Evolutionary conservation across 371 early-diverging fungal genomes (phyloP).

Genomic region (Haplosporangium sp.): DNA sequence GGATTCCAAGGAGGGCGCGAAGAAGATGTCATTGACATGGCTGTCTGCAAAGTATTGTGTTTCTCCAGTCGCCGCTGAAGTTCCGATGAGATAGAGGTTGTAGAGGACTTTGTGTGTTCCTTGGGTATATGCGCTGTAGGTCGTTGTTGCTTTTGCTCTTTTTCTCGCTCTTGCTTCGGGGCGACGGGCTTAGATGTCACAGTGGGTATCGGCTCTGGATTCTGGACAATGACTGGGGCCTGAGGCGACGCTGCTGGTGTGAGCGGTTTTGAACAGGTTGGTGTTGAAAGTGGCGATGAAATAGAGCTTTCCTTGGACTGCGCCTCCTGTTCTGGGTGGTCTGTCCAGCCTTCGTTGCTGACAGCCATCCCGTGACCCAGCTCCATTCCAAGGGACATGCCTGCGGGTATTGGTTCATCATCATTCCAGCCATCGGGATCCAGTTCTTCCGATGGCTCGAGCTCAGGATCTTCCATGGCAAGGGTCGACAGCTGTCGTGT

Average conservation of each 20-base stretch:
- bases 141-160: constrained; percentile 4
- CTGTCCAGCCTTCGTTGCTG: constrained; percentile 3
- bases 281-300: constrained; percentile 22
- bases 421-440: constrained; percentile 4
- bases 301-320: constrained; percentile 1
- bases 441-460: constrained; percentile 10
- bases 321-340: background rate
- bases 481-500: constrained; percentile 22
- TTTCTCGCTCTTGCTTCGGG: constrained; percentile 1
- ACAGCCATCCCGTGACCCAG: constrained; percentile 16
- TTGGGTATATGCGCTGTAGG: constrained; percentile 7
- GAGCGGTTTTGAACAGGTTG: constrained; percentile 17
- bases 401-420: background rate
- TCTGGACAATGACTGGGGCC: background rate
- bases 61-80: constrained; percentile 49
- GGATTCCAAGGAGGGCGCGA: constrained; percentile 48
- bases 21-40: background rate
- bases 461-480: constrained; percentile 35
- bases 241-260: constrained; percentile 22
- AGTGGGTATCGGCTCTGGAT: constrained; percentile 7
- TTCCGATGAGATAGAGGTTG: constrained; percentile 19
- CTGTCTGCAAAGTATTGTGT: constrained; percentile 28
- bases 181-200: background rate
- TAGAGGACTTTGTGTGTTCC: constrained; percentile 6
- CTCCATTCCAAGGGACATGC: constrained; percentile 33